These are phyloP conservation scores for Musa itinerans DNA, from an alignment of 176 grass and related monocot genomes.

Conservation along the genomic window DNA sequence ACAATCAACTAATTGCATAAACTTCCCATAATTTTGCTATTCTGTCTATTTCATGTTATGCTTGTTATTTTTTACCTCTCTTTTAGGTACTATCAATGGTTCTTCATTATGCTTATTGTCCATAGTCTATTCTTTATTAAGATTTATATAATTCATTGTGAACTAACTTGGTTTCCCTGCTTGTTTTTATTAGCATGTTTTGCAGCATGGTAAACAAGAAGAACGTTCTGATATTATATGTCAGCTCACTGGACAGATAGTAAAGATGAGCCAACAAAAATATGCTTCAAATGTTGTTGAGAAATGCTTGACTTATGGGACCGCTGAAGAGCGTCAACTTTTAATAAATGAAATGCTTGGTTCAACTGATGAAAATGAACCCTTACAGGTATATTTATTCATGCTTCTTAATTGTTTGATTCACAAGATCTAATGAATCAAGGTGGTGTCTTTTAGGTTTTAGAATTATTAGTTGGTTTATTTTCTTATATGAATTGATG, in stretches of 20 bases:
- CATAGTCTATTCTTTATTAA: neutral
- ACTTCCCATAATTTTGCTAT: too few relatives aligned
- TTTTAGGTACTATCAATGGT: too few relatives aligned
- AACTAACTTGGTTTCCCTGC: neutral
- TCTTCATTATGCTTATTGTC: too few relatives aligned
- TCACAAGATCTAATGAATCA: neutral
- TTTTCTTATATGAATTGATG: neutral
- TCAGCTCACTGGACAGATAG: constrained; percentile 79
- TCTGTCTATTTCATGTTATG: too few relatives aligned
- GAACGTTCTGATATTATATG: constrained; percentile 71
- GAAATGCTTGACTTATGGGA: constrained; percentile 84
- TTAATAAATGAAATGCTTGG: constrained; percentile 93
- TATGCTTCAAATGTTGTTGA: constrained; percentile 96
- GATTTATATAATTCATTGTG: neutral
- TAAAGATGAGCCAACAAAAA: constrained; percentile 98
- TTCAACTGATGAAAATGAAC: constrained; percentile 92
- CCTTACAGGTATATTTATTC: constrained; percentile 60
- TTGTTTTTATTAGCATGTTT: constrained; percentile 60
- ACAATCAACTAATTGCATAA: too few relatives aligned
- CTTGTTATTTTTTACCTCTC: too few relatives aligned
- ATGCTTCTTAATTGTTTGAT: constrained; percentile 5
- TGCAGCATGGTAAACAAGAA: constrained; percentile 73
- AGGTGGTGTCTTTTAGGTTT: too few relatives aligned
- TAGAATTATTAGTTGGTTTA: neutral
- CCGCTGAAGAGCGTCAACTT: constrained; percentile 60